A percentile compares a stretch with the other conserved stretches of the same genome.
These are phyloP conservation scores for Blastocystis sp. DNA, from an alignment of 352 stramenopile species.

Conservation along the genomic window DNA sequence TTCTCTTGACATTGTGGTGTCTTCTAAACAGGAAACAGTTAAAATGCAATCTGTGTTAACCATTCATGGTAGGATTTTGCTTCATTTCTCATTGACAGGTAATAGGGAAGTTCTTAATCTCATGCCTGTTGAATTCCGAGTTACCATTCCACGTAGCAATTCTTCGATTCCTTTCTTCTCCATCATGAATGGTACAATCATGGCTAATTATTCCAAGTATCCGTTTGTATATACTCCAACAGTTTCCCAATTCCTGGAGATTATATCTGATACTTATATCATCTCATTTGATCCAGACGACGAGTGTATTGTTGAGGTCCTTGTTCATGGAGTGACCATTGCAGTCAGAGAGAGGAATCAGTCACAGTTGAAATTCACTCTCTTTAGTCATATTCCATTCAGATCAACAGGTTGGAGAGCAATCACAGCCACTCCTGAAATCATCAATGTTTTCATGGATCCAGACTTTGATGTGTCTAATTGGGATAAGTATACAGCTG, in stretches of 20 bases:
- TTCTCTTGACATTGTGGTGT: background rate
- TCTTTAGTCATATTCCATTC: background rate
- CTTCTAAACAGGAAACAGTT: background rate
- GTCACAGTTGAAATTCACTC: background rate
- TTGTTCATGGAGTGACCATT: background rate
- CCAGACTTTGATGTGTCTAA: background rate
- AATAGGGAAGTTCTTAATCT: background rate
- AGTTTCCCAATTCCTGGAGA: background rate
- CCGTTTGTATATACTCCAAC: background rate
- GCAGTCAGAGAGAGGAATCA: background rate
- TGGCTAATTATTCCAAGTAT: background rate
- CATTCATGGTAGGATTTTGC: background rate
- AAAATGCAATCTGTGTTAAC: background rate
- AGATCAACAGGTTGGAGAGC: background rate
- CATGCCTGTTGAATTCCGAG: background rate
- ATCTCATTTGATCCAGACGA: background rate
- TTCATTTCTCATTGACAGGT: background rate
- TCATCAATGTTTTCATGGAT: background rate
- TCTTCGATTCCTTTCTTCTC: background rate
- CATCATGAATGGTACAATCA: background rate
- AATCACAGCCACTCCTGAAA: background rate
- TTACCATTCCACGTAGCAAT: background rate
- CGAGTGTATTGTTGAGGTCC: background rate
- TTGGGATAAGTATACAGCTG: background rate
- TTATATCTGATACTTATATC: background rate